These are phyloP conservation scores for Theileria equi DNA, from an alignment of 169 alveolate species.

Conservation along the genomic window DNA sequence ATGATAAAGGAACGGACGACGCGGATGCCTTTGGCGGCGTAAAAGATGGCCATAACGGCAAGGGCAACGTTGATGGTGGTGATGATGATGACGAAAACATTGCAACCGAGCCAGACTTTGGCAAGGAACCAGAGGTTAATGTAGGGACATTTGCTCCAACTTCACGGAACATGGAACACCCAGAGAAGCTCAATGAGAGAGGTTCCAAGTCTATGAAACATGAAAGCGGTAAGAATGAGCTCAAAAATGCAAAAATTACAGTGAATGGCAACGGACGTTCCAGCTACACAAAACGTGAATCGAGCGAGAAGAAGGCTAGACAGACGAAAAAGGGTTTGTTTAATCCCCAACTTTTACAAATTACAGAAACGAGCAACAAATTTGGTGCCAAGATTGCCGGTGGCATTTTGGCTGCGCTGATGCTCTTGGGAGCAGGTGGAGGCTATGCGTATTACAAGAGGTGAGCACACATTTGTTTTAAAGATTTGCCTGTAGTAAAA, in stretches of 20 bases:
- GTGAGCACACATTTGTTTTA: constrained; percentile 25
- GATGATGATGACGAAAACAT: no score
- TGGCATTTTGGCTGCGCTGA: constrained; percentile 37
- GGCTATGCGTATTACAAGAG: constrained; percentile 60
- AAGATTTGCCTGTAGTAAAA: no score
- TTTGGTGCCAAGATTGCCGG: constrained; percentile 63
- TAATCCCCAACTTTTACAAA: neutral
- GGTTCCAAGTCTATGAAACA: neutral
- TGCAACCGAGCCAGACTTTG: no score
- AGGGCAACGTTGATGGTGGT: no score
- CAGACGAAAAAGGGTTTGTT: neutral
- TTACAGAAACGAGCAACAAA: constrained; percentile 23
- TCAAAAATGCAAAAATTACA: neutral
- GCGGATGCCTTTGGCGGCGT: no score
- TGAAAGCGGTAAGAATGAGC: neutral
- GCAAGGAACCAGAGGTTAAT: no score
- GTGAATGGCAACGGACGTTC: neutral
- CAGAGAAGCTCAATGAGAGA: neutral
- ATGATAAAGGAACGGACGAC: no score
- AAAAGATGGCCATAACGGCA: no score
- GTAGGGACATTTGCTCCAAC: no score
- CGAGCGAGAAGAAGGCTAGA: neutral
- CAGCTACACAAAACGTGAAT: neutral
- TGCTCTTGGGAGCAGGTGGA: constrained; percentile 61
- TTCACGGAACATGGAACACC: no score